Conservation (phyloP, 805 yeast genomes). For the Suhomyces canberraensis region DNA sequence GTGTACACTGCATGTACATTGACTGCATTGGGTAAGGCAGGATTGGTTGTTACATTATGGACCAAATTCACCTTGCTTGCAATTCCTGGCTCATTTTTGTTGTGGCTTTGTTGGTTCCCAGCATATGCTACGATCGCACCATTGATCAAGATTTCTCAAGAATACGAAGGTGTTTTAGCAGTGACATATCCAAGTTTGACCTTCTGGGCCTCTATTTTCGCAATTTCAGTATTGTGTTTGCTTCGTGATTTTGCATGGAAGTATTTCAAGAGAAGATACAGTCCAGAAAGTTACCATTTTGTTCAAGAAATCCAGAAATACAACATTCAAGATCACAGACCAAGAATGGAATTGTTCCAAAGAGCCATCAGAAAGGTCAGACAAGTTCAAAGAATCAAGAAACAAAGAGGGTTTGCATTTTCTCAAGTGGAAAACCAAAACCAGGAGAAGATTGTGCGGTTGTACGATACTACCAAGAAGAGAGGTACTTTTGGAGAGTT, state of each 20-base stretch:
- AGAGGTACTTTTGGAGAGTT: conserved; percentile 68
- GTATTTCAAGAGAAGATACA: conserved; percentile 86
- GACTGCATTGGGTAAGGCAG: conserved; percentile 94
- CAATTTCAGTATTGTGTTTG: conserved; percentile 75
- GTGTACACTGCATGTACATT: conserved; percentile 81
- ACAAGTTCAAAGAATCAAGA: conserved; percentile 96
- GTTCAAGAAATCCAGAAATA: conserved; percentile 97
- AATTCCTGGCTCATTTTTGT: conserved; percentile 85
- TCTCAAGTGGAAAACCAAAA: conserved; percentile 90
- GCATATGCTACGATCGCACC: conserved; percentile 86
- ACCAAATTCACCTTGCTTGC: conserved; percentile 89
- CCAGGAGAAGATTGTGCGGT: conserved; percentile 85
- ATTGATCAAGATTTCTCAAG: conserved; percentile 71
- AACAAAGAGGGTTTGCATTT: conserved; percentile 97
- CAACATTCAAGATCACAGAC: conserved; percentile 88
- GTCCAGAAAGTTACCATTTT: conserved; percentile 88
- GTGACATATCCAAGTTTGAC: conserved; percentile 73
- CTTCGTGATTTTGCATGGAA: conserved; percentile 92
- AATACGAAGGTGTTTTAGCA: conserved; percentile 74
- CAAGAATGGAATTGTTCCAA: conserved; percentile 96
- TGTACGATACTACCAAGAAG: conserved; percentile 89
- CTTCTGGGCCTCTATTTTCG: conserved; percentile 80
- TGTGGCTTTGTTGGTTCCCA: conserved; percentile 89
- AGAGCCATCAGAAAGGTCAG: conserved; percentile 95
- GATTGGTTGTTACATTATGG: conserved; percentile 88